Percentiles rank a stretch among this genome's conserved stretches.
Evolutionary conservation across 441 rosid genomes (phyloP).

Genomic region (Kokia cookei): DNA sequence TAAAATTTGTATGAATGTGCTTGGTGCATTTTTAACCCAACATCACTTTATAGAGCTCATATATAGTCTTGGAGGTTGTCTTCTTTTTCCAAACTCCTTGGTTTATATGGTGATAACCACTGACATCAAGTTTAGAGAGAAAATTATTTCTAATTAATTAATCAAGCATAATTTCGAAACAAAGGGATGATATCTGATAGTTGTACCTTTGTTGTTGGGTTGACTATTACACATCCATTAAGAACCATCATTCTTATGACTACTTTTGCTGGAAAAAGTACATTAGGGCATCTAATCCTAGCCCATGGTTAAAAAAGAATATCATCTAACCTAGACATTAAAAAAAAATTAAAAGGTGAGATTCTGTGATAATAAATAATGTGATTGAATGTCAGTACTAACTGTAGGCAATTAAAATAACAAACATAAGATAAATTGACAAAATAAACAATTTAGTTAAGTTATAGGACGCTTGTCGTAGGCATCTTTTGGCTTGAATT

Average conservation of each 20-base stretch:
- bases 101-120: neutral
- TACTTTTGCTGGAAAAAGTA: no score
- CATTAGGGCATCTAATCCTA: no score
- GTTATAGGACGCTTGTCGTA: no score
- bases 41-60: neutral
- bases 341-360: no score
- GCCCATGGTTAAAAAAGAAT: no score
- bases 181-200: neutral
- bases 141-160: neutral
- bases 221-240: neutral
- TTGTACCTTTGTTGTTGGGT: neutral
- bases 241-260: neutral
- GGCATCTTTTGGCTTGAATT: no score
- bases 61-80: neutral
- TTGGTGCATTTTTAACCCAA: neutral
- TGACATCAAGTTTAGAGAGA: neutral
- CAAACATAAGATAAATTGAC: no score
- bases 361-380: no score
- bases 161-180: neutral
- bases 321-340: no score
- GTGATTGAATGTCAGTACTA: no score
- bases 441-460: no score
- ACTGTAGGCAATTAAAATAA: no score
- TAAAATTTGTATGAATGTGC: neutral
- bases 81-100: neutral